These are phyloP conservation scores for Zostera marina DNA, from an alignment of 116 monocot genomes.

Conservation along the genomic window DNA sequence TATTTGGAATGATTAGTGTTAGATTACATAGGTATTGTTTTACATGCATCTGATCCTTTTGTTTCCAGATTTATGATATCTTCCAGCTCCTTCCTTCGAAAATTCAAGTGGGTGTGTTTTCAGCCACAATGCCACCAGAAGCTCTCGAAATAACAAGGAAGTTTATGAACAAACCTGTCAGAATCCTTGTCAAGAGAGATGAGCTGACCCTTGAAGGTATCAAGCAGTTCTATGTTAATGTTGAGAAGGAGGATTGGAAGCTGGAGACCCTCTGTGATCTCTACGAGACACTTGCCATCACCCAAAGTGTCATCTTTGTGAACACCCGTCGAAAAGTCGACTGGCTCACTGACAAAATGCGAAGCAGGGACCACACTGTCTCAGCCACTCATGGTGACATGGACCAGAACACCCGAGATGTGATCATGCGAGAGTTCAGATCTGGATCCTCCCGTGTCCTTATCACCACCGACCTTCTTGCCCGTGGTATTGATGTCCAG, in stretches of 20 bases:
- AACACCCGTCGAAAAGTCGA: constrained; percentile 18
- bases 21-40: too few species aligned
- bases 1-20: too few species aligned
- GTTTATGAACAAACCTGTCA: constrained; percentile 20
- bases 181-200: constrained; percentile 37
- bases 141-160: constrained; percentile 16
- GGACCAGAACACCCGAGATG: constrained; percentile 20
- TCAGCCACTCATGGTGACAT: constrained; percentile 19
- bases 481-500: constrained; percentile 22
- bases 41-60: too few species aligned
- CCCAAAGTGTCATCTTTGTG: constrained; percentile 21
- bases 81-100: constrained; percentile 15
- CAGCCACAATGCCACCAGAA: constrained; percentile 15
- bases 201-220: constrained; percentile 60
- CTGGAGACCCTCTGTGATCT: constrained; percentile 24
- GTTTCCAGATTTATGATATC: constrained; percentile 14
- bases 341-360: constrained; percentile 15
- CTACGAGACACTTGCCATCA: constrained; percentile 16
- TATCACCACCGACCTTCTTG: constrained; percentile 19
- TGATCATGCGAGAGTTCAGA: constrained; percentile 21
- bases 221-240: constrained; percentile 72
- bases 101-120: constrained; percentile 16
- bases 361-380: constrained; percentile 17
- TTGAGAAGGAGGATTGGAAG: constrained; percentile 60
- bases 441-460: constrained; percentile 23